Conservation (phyloP, 495 filamentous ascomycete species). For the Pyrenopolyporus hunteri region DNA sequence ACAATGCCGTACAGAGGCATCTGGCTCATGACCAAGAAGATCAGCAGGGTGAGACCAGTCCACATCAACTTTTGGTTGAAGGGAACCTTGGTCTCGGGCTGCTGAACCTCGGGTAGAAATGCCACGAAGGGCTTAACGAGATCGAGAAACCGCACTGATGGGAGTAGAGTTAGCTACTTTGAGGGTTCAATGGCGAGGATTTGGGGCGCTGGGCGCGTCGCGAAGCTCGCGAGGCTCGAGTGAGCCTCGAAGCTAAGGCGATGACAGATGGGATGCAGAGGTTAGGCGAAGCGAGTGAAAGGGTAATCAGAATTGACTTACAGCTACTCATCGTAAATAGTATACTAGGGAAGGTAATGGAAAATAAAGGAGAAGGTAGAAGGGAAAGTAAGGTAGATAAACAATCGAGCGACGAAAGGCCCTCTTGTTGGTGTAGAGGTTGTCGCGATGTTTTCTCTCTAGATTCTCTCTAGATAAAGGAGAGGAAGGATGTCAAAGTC, state of each 20-base stretch:
- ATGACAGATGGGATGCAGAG: no score
- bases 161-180: conserved; percentile 41
- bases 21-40: conserved; percentile 99
- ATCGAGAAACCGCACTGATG: conserved; percentile 96
- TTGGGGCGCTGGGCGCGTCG: conserved; percentile 52
- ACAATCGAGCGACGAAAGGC: conserved; percentile 44
- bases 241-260: conserved; percentile 43
- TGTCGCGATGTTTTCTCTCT: conserved; percentile 45
- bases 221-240: conserved; percentile 31
- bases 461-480: conserved; percentile 36
- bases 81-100: conserved; percentile 93
- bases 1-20: conserved; percentile 98
- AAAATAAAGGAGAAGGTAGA: conserved; percentile 49
- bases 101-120: conserved; percentile 97
- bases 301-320: conserved; percentile 49
- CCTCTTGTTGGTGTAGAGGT: conserved; percentile 36
- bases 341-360: conserved; percentile 47
- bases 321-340: conserved; percentile 63
- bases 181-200: conserved; percentile 38
- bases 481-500: conserved; percentile 40
- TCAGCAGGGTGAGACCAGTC: conserved; percentile 95
- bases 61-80: conserved; percentile 99
- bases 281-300: conserved; percentile 14
- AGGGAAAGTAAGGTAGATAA: conserved; percentile 42
- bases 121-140: conserved; percentile 99